phyloP scores from a whole-genome alignment of 305 asterid species.

The Fraxinus greggii region DNA sequence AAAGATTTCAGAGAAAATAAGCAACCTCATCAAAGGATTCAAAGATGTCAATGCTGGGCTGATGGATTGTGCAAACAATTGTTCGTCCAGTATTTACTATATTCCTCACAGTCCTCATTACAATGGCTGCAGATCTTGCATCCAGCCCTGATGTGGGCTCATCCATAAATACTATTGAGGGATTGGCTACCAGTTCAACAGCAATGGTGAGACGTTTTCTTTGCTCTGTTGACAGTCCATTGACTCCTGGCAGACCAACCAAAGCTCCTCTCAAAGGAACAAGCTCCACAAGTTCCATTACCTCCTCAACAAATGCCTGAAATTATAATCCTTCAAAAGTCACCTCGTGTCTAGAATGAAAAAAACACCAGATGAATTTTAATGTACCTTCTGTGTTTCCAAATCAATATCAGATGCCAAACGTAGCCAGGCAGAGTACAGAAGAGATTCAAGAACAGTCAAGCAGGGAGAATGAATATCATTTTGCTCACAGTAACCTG shows the following conservation, averaged over 20 bases:
- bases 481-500: conserved; percentile 90
- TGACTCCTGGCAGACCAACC: conserved; percentile 93
- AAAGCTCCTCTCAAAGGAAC: conserved; percentile 78
- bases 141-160: conserved; percentile 98
- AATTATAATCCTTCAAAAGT: conserved; percentile 26
- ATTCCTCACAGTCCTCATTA: conserved; percentile 97
- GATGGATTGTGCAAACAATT: conserved; percentile 96
- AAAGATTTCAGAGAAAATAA: conserved; percentile 20
- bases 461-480: conserved; percentile 96
- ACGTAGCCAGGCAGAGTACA: conserved; percentile 92
- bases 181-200: conserved; percentile 93
- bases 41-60: conserved; percentile 95
- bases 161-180: conserved; percentile 92
- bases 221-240: conserved; percentile 94
- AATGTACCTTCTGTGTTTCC: conserved; percentile 78
- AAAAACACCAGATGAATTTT: conserved; percentile 16
- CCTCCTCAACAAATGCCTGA: conserved; percentile 95
- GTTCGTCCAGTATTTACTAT: conserved; percentile 95
- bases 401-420: conserved; percentile 69
- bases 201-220: conserved; percentile 94
- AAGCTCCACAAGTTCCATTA: conserved; percentile 97
- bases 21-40: conserved; percentile 95
- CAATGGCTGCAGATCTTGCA: conserved; percentile 97
- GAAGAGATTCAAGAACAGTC: conserved; percentile 82
- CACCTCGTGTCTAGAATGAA: conserved; percentile 25